phyloP scores from a whole-genome alignment of 108 stramenopile genomes.

The Epithemia pelagica region DNA sequence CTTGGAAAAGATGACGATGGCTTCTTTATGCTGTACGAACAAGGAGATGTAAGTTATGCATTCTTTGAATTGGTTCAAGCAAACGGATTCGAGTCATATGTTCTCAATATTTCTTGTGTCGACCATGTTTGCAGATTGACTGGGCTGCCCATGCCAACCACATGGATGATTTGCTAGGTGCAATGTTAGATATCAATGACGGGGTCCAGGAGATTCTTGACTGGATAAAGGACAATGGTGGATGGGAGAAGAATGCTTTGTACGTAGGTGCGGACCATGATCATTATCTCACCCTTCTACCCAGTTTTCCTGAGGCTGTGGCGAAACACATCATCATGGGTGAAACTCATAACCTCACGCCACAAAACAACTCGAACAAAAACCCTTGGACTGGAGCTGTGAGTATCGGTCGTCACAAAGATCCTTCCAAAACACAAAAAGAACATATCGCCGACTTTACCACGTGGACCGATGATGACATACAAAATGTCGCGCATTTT shows the following conservation, averaged over 20 bases:
- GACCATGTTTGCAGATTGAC: conserved; percentile 23
- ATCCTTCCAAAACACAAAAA: conserved; percentile 31
- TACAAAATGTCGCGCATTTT: conserved; percentile 39
- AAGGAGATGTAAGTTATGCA: conserved; percentile 50
- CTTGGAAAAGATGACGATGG: conserved; percentile 54
- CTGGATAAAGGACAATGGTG: conserved; percentile 49
- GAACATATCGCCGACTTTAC: conserved; percentile 44
- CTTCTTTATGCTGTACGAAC: conserved; percentile 62
- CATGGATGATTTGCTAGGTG: conserved; percentile 55
- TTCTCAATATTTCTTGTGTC: not conserved
- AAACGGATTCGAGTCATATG: too few relatives aligned
- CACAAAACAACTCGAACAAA: conserved; percentile 35
- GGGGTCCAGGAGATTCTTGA: conserved; percentile 26
- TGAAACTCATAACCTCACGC: conserved; percentile 39
- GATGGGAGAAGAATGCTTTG: conserved; percentile 54
- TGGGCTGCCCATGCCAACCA: conserved; percentile 58
- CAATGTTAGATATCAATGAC: conserved; percentile 53
- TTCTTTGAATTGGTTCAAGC: too few relatives aligned
- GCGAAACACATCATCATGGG: conserved; percentile 43
- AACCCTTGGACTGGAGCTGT: conserved; percentile 41
- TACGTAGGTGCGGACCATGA: conserved; percentile 62
- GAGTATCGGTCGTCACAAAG: conserved; percentile 25
- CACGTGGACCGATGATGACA: conserved; percentile 48
- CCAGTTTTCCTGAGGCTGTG: conserved; percentile 44
- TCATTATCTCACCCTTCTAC: conserved; percentile 43